These are phyloP conservation scores for Mycena vitilis DNA, from an alignment of 768 basidiomycete genomes.

Conservation along the genomic window DNA sequence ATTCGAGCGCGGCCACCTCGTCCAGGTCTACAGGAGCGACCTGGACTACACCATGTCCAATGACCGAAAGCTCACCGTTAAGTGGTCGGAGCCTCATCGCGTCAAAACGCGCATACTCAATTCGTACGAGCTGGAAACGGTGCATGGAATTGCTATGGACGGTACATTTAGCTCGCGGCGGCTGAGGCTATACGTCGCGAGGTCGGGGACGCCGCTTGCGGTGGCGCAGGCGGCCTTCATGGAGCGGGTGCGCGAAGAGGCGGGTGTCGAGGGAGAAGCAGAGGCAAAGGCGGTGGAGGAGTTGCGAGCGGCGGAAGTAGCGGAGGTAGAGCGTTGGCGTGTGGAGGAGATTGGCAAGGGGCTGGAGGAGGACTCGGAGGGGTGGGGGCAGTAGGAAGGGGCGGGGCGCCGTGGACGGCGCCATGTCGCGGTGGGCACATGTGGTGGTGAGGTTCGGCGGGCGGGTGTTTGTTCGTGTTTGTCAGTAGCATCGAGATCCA, in stretches of 20 bases:
- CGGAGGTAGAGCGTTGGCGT: constrained; percentile 9
- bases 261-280: neutral
- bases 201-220: constrained; percentile 27
- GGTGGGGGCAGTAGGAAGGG: neutral
- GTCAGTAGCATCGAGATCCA: too few relatives aligned
- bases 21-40: constrained; percentile 44
- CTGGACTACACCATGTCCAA: constrained; percentile 43
- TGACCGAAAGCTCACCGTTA: constrained; percentile 43
- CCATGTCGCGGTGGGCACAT: constrained; percentile 18
- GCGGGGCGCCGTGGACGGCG: constrained; percentile 11
- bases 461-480: too few relatives aligned
- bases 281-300: constrained; percentile 4
- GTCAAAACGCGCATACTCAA: constrained; percentile 27
- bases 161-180: constrained; percentile 25
- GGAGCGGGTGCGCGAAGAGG: neutral
- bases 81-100: constrained; percentile 44
- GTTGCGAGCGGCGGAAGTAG: constrained; percentile 7
- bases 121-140: constrained; percentile 36
- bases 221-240: constrained; percentile 15
- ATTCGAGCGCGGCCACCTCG: constrained; percentile 43
- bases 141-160: constrained; percentile 18
- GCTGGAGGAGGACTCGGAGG: neutral
- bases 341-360: neutral
- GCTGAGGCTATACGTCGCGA: constrained; percentile 19
- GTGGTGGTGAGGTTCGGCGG: too few relatives aligned